Conservation (phyloP, 805 yeast genomes). For the Pichia pseudocactophila region DNA sequence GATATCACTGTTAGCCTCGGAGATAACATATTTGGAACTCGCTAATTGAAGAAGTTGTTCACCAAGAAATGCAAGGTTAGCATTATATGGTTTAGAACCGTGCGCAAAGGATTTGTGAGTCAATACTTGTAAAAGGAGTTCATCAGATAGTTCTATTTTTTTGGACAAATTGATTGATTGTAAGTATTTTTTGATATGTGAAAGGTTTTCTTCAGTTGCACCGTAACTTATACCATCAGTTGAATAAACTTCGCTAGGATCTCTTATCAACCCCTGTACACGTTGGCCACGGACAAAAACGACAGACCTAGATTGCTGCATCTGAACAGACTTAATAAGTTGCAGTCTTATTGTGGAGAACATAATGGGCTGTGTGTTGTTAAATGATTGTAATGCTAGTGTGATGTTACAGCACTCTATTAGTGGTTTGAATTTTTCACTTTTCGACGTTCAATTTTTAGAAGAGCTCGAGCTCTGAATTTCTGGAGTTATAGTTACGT, state of each 20-base stretch:
- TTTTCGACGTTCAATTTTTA: neutral
- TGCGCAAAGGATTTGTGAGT: slow-evolving; percentile 95
- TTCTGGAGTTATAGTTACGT: neutral
- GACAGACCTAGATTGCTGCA: slow-evolving; percentile 16
- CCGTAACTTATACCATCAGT: slow-evolving; percentile 50
- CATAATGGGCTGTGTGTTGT: neutral
- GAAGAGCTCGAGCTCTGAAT: no score
- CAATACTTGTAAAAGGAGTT: slow-evolving; percentile 64
- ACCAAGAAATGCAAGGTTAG: slow-evolving; percentile 70
- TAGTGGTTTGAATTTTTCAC: neutral
- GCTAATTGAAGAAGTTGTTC: slow-evolving; percentile 46
- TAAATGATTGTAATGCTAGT: no score
- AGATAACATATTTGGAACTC: slow-evolving; percentile 35
- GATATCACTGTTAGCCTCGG: slow-evolving; percentile 13
- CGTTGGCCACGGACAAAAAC: slow-evolving; percentile 43
- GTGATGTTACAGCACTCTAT: neutral
- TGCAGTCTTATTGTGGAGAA: neutral
- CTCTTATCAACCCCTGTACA: slow-evolving; percentile 63
- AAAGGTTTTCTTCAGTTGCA: slow-evolving; percentile 37
- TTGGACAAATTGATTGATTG: slow-evolving; percentile 23
- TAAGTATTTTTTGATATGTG: slow-evolving; percentile 36
- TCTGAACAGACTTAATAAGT: neutral
- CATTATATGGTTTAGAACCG: slow-evolving; percentile 84
- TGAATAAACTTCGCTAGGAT: slow-evolving; percentile 50
- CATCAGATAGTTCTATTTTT: slow-evolving; percentile 46